Percentiles rank a stretch among this genome's conserved stretches.
Conservation (phyloP, 2,329 filamentous ascomycete genomes). For the Fusarium citri region DNA sequence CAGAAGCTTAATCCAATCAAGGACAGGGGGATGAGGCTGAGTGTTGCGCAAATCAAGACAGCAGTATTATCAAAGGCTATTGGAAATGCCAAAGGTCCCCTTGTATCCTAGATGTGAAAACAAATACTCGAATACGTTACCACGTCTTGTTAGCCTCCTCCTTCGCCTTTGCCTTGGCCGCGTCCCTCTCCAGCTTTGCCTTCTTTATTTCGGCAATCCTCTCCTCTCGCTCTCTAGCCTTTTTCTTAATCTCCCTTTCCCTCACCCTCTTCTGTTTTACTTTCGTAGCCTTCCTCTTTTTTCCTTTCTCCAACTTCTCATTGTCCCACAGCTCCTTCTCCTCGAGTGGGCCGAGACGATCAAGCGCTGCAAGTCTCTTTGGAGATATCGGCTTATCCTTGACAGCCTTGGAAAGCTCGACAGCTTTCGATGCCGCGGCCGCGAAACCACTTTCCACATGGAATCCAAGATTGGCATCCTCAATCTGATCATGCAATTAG, state of each 20-base stretch:
- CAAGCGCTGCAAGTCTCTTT: neutral
- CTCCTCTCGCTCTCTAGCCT: neutral
- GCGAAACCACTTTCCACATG: conserved; percentile 56
- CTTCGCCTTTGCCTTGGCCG: neutral
- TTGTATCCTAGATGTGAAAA: neutral
- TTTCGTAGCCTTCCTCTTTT: neutral
- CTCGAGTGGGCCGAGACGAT: neutral
- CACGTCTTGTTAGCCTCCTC: neutral
- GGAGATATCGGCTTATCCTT: neutral
- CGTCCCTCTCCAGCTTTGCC: neutral
- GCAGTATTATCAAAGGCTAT: neutral
- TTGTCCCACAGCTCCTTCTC: neutral
- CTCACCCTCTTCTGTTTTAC: neutral
- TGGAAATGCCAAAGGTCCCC: neutral
- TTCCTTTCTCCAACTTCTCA: neutral
- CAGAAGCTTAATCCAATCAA: neutral
- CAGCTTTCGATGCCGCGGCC: conserved; percentile 49
- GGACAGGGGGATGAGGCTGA: accelerated
- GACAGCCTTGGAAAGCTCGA: conserved; percentile 47
- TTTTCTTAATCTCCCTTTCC: neutral
- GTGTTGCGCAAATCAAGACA: neutral
- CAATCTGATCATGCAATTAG: conserved; percentile 44
- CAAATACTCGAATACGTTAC: neutral
- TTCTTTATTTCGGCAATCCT: neutral
- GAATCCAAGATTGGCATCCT: conserved; percentile 51